Base-by-base conservation (phyloP, 148 eudicot species). In the Chenopodium quinoa region DNA sequence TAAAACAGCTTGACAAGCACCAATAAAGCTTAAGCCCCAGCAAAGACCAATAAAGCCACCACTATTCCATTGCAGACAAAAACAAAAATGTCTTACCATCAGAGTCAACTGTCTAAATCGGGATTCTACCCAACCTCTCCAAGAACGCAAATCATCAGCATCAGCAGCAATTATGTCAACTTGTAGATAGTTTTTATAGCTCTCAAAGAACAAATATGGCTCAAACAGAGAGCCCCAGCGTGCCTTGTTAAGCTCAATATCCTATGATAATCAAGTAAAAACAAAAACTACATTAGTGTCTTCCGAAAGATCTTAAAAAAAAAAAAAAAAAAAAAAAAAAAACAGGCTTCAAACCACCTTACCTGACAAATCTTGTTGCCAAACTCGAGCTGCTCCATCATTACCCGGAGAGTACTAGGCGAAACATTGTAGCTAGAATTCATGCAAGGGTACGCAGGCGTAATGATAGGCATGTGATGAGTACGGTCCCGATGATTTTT, bases 361-460 rank as follows among this genome's bases (percentile, higher is more conserved):
- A 95, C 97, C 97, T 91, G 88, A 73, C 97, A 95, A 27, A 91
- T 89, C 71, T 75, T 88, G 82, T 95, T 88, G 77, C 96, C 98
- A 81, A 84, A 86, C 32, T 89, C 72, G 37, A 95, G 93, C 75
- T 95, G 98, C 63, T 95, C 97, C 84, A 84, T 86, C 96, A 95
- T 95, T 66, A 95, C 94, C 4, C 95, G 84, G 13, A 93, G 93
- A 44, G 98, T 95, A 85, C 95, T 95, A 56, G 89, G 84, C 9
- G 97, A 93, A 37, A 95, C 98, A 85, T 93, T 95, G 90, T 95
- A 95, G 73, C 98, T 93, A 69, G 98, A 95, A 76, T 95, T 95
- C 97, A 93, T 93, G 85, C 96, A 93, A 23, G 98, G 98, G 84
- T 93, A 95, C 34, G 97, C 97, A 70, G 98, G 98, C n/a, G 98